Evolutionary conservation across 1,139 yeast genomes (phyloP).

Genomic region (Sugiyamaella grinbergsii): DNA sequence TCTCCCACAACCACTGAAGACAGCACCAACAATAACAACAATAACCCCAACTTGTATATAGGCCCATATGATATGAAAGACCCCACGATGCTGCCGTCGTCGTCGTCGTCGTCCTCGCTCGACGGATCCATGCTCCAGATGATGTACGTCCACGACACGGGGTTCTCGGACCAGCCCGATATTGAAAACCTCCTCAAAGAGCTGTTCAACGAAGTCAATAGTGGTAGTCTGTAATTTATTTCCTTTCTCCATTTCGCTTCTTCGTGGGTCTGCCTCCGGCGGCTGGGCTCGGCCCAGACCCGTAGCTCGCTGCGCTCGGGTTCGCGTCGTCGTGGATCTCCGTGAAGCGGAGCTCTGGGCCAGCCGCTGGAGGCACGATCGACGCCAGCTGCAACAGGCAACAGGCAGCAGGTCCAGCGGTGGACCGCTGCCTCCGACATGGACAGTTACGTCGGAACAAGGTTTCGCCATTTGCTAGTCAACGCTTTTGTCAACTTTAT

Average conservation of each 20-base stretch:
- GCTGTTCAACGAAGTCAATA: slow-evolving; percentile 22
- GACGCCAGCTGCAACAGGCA: too few species aligned
- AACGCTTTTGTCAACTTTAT: too few species aligned
- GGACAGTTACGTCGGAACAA: too few species aligned
- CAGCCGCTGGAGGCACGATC: too few species aligned
- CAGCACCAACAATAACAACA: slow-evolving; percentile 5
- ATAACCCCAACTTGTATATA: slow-evolving; percentile 6
- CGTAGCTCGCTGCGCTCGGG: slow-evolving; percentile 5
- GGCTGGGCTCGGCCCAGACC: slow-evolving; percentile 9
- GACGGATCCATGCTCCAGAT: slow-evolving; percentile 6
- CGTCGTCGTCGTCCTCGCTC: not conserved
- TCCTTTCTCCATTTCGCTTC: not conserved
- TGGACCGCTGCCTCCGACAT: too few species aligned
- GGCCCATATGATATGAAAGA: slow-evolving; percentile 11
- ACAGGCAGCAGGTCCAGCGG: too few species aligned
- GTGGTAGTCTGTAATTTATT: slow-evolving; percentile 11
- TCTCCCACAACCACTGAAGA: slow-evolving; percentile 9
- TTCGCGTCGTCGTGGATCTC: not conserved
- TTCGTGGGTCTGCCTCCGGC: not conserved
- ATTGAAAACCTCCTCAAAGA: slow-evolving; percentile 20
- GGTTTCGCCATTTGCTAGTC: too few species aligned
- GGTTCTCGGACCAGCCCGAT: slow-evolving; percentile 17
- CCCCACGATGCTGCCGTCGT: not conserved
- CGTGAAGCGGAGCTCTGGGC: not conserved
- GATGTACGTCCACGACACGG: slow-evolving; percentile 16